Percentiles rank a stretch among this genome's conserved stretches.
These are phyloP conservation scores for Cladophialophora bantiana DNA, from an alignment of 2,329 filamentous ascomycete genomes.

Conservation along the genomic window DNA sequence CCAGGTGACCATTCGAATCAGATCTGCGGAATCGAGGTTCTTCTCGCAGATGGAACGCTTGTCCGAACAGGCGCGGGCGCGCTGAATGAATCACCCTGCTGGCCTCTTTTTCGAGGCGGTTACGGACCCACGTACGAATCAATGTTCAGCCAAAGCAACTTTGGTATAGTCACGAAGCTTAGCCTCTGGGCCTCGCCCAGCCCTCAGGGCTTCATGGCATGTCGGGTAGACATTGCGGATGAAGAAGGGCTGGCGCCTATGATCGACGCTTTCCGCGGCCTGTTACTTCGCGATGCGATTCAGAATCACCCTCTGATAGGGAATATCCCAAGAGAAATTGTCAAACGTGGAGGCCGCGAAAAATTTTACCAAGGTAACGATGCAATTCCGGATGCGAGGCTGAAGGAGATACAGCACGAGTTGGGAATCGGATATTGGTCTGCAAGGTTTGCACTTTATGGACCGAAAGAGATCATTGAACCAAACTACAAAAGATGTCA, in stretches of 20 bases:
- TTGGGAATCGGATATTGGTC: neutral
- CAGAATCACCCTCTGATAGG: neutral
- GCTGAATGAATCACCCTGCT: conserved; percentile 25
- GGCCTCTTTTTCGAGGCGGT: conserved; percentile 44
- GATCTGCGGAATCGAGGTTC: conserved; percentile 54
- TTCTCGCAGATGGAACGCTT: conserved; percentile 50
- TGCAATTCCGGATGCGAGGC: neutral
- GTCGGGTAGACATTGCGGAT: neutral
- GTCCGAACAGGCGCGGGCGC: conserved; percentile 53
- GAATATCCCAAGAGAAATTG: neutral
- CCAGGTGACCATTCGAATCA: conserved; percentile 56
- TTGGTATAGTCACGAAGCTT: conserved; percentile 55
- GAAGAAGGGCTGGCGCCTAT: neutral
- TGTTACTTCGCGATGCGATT: neutral
- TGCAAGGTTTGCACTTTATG: neutral
- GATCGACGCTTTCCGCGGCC: conserved; percentile 51
- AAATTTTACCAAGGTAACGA: neutral
- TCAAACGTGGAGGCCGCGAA: neutral
- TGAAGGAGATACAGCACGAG: neutral
- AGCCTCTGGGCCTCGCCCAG: neutral
- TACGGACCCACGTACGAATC: conserved; percentile 24
- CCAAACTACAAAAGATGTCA: neutral
- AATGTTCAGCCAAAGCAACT: conserved; percentile 52
- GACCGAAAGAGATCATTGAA: neutral
- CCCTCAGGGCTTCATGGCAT: conserved; percentile 43